Evolutionary conservation across 768 basidiomycete species (phyloP), one percentile per base, ranked within the genome.

Genomic region (Suillus alpinus): DNA sequence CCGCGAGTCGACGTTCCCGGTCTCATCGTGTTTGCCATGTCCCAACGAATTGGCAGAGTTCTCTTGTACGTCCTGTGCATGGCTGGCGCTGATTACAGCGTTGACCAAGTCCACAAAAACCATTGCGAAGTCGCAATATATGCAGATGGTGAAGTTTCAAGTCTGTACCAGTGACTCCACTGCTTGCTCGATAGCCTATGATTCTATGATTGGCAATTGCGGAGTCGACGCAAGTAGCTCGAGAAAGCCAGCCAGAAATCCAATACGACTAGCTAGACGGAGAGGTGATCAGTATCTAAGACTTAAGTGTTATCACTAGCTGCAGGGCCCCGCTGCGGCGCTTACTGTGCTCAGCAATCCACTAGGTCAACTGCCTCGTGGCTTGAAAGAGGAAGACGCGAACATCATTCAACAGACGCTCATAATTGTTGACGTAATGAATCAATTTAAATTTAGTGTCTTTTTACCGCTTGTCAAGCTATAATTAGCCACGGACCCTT

Each of bases 81-180:
- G 62, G 36, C 16, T 56, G n/a, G 41, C 36, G 2, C 59, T 49
- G 49, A 66, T 43, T 1, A 61, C 36, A 12, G 57, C 31, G 39
- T 47, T 52, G 50, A 64, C 65, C 6, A 61, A 58, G 32, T 63
- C 63, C 20, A n/a, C 23, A 23, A 71, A 53, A 0, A 47, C 40
- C 1, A 37, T 39, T 40, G 37, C 16, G 5, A 55, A 37, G 37
- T 18, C 23, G 20, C 23, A 26, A 39, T 26, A 39, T 26, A 18
- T 50, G 31, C 31, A 31, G 49, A 32, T 46, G 7, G 26, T 18
- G 36, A 37, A 39, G 10, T 37, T n/a, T 37, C 9, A 23, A 20
- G 36, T 26, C 23, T 16, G 34, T 7, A 26, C 26, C 6, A 39
- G 16, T 37, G 53, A 39, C 53, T 55, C 36, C 52, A 37, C 52